Evolutionary conservation across 352 stramenopile genomes (phyloP).

Genomic region (Pythium vanterpoolii): DNA sequence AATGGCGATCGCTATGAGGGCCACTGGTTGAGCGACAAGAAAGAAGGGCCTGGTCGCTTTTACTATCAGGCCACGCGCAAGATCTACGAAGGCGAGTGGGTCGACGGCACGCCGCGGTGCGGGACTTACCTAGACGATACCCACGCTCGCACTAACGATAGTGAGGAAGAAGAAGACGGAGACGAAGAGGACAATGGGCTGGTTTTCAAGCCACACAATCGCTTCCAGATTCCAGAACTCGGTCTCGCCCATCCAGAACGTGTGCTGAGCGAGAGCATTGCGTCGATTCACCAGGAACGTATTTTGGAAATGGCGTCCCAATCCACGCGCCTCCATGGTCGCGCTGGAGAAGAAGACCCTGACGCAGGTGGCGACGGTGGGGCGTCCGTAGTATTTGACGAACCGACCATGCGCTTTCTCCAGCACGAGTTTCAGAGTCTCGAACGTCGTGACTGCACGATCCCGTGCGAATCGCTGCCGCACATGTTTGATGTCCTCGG

Average conservation of each 20-base stretch:
- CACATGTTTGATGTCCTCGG: slow-evolving; percentile 43
- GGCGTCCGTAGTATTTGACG: slow-evolving; percentile 53
- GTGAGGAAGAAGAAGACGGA: not conserved
- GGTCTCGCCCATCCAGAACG: slow-evolving; percentile 65
- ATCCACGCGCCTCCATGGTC: slow-evolving; percentile 14
- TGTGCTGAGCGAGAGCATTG: slow-evolving; percentile 73
- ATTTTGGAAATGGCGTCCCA: slow-evolving; percentile 47
- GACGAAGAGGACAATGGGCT: slow-evolving; percentile 24
- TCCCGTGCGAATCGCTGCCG: slow-evolving; percentile 46
- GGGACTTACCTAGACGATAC: slow-evolving; percentile 59
- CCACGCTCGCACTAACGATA: not conserved
- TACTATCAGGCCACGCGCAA: slow-evolving; percentile 83
- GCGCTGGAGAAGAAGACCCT: slow-evolving; percentile 10
- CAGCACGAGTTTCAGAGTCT: slow-evolving; percentile 53
- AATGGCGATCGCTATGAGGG: slow-evolving; percentile 88
- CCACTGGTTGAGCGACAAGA: slow-evolving; percentile 85
- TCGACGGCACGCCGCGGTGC: slow-evolving; percentile 68
- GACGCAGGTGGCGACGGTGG: slow-evolving; percentile 6
- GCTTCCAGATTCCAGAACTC: slow-evolving; percentile 74
- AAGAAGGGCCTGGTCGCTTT: slow-evolving; percentile 82
- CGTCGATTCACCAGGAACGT: slow-evolving; percentile 62
- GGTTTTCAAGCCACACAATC: slow-evolving; percentile 25
- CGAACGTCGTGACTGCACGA: slow-evolving; percentile 40
- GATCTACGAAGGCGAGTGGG: slow-evolving; percentile 90
- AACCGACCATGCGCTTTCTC: slow-evolving; percentile 47